Evolutionary conservation across 371 early-diverging fungal species (phyloP).

Genomic region (Synchytrium microbalum): DNA sequence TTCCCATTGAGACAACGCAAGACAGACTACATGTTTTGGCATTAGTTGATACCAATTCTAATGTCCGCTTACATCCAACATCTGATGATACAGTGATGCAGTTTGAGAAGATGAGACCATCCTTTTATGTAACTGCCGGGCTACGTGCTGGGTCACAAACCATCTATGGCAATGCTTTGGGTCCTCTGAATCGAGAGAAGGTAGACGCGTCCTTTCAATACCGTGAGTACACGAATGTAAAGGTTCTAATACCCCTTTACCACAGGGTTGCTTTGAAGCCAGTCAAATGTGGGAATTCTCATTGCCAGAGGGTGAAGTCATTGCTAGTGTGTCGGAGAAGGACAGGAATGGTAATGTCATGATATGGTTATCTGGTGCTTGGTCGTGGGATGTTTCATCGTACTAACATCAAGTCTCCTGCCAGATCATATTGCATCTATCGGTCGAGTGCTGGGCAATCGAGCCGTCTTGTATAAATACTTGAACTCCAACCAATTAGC

Average conservation of each 20-base stretch:
- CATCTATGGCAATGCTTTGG: background rate
- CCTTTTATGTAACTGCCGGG: background rate
- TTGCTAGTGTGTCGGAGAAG: conserved; percentile 40
- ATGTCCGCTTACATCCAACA: background rate
- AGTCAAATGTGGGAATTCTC: conserved; percentile 50
- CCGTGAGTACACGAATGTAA: too few species aligned
- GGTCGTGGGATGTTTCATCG: background rate
- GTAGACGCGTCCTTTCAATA: background rate
- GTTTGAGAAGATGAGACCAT: background rate
- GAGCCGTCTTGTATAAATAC: conserved; percentile 92
- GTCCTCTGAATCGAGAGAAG: background rate
- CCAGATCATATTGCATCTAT: conserved; percentile 68
- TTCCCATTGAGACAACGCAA: background rate
- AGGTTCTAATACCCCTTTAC: background rate
- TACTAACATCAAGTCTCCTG: conserved; percentile 2
- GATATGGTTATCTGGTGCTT: conserved; percentile 6
- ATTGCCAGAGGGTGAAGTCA: conserved; percentile 50
- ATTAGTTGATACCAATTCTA: background rate
- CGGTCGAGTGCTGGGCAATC: conserved; percentile 87
- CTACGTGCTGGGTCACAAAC: background rate
- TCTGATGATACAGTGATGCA: background rate
- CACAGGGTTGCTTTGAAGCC: conserved; percentile 6
- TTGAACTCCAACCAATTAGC: conserved; percentile 83
- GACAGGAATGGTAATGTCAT: conserved; percentile 21
- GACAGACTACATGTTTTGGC: background rate